A percentile compares a stretch with the other conserved stretches of the same genome.
Conservation (phyloP, 2,329 filamentous ascomycete species). For the Microascus cirrosus region DNA sequence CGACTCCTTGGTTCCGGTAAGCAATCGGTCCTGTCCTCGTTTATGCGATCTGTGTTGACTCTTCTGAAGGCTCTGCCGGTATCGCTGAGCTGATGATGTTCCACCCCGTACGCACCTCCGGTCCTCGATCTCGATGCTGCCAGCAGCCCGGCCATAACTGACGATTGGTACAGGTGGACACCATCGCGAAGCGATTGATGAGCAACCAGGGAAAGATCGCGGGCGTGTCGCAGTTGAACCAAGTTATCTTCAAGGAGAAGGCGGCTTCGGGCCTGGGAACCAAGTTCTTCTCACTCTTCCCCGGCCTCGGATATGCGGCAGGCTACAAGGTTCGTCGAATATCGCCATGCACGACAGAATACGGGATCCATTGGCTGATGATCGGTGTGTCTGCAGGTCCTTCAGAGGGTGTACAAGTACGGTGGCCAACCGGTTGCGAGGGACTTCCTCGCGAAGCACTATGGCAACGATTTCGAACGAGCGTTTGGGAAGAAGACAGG, state of each 20-base stretch:
- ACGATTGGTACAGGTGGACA: conserved; percentile 61
- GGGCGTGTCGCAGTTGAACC: conserved; percentile 55
- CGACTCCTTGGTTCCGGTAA: conserved; percentile 84
- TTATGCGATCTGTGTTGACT: background rate
- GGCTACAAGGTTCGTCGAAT: conserved; percentile 69
- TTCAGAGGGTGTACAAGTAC: conserved; percentile 98
- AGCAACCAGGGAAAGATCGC: conserved; percentile 66
- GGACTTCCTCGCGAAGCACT: conserved; percentile 73
- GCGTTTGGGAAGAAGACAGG: conserved; percentile 94
- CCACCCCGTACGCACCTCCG: conserved; percentile 55
- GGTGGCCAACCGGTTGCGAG: conserved; percentile 92
- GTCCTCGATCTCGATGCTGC: background rate
- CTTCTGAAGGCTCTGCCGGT: conserved; percentile 65
- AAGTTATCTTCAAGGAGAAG: conserved; percentile 88
- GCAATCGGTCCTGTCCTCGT: conserved; percentile 9
- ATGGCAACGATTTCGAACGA: conserved; percentile 72
- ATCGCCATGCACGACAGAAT: background rate
- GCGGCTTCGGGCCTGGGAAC: conserved; percentile 55
- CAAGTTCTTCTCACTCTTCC: conserved; percentile 94
- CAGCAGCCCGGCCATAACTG: background rate
- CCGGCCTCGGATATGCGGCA: conserved; percentile 91
- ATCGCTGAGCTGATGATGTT: conserved; percentile 90
- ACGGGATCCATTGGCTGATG: background rate
- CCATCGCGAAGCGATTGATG: conserved; percentile 97
- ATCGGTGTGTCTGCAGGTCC: conserved; percentile 37